Percentiles rank a stretch among this genome's conserved stretches.
Conservation (phyloP, 1,284 basidiomycete genomes). For the Pseudozyma thailandica region DNA sequence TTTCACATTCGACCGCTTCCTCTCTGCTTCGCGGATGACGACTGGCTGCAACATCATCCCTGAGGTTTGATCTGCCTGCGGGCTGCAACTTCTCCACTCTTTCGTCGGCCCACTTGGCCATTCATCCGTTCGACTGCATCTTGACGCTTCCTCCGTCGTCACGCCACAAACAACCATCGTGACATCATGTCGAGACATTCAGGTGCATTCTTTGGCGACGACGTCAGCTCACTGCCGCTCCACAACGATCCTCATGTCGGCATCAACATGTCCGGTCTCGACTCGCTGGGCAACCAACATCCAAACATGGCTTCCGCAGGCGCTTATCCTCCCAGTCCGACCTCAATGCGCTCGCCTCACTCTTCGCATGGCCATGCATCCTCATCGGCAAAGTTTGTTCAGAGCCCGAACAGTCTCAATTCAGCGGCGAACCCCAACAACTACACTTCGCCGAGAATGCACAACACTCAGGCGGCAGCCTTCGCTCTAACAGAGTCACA, state of each 20-base stretch:
- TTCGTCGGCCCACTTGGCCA: not conserved
- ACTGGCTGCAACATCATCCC: not conserved
- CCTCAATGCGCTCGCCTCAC: conserved; percentile 37
- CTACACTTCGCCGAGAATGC: conserved; percentile 41
- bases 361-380: conserved; percentile 40
- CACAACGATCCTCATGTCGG: conserved; percentile 49
- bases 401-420: conserved; percentile 20
- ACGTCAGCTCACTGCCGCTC: conserved; percentile 34
- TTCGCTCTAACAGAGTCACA: conserved; percentile 20
- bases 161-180: not conserved
- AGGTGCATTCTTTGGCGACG: conserved; percentile 47
- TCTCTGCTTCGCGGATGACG: conserved; percentile 22
- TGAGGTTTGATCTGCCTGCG: conserved; percentile 22
- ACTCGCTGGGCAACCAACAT: conserved; percentile 25
- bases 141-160: not conserved
- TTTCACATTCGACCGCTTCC: not conserved
- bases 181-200: conserved; percentile 46
- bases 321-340: conserved; percentile 39
- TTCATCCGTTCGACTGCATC: not conserved
- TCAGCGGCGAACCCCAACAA: conserved; percentile 9
- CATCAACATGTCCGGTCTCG: conserved; percentile 50
- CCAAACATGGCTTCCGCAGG: conserved; percentile 5
- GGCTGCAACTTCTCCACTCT: conserved; percentile 10
- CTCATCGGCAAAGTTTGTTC: conserved; percentile 27
- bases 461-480: conserved; percentile 21